Evolutionary conservation across 2,329 filamentous ascomycete genomes (phyloP).

Genomic region (Aplosporella prunicola): DNA sequence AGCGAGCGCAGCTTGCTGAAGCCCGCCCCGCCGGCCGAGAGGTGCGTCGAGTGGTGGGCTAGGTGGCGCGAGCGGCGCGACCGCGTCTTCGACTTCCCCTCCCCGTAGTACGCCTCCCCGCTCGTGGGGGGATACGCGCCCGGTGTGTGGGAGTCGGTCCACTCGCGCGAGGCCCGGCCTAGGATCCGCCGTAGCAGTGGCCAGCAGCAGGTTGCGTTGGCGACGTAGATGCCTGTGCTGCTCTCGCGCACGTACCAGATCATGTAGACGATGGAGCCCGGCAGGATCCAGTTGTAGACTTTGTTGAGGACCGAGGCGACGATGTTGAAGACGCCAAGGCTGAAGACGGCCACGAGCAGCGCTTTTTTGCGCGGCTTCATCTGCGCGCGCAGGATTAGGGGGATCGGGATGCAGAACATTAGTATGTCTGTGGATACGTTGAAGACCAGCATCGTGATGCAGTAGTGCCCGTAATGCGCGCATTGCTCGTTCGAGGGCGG

Average conservation of each 20-base stretch:
- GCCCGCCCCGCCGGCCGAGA: neutral
- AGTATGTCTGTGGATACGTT: slow-evolving; percentile 14
- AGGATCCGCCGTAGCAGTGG: slow-evolving; percentile 34
- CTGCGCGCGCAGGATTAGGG: slow-evolving; percentile 10
- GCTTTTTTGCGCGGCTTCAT: slow-evolving; percentile 11
- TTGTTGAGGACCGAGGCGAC: slow-evolving; percentile 41
- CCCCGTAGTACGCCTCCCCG: neutral
- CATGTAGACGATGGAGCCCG: slow-evolving; percentile 37
- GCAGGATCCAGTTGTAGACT: slow-evolving; percentile 39
- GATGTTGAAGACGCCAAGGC: slow-evolving; percentile 38
- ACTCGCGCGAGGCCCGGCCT: slow-evolving; percentile 10
- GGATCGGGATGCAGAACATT: slow-evolving; percentile 12
- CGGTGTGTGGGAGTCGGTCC: neutral
- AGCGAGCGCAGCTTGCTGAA: slow-evolving; percentile 3
- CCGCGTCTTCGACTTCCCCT: neutral
- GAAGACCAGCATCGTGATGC: slow-evolving; percentile 14
- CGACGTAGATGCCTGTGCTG: slow-evolving; percentile 38
- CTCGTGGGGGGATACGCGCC: too few species aligned
- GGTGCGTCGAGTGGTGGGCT: neutral
- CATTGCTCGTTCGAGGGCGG: slow-evolving; percentile 12
- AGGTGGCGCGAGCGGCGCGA: too few species aligned
- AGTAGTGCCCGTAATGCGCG: slow-evolving; percentile 12
- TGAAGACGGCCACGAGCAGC: slow-evolving; percentile 29
- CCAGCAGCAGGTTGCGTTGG: slow-evolving; percentile 42
- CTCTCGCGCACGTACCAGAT: slow-evolving; percentile 43